phyloP scores from a whole-genome alignment of 2,329 filamentous ascomycete genomes.

The Fusarium tuaranense region DNA sequence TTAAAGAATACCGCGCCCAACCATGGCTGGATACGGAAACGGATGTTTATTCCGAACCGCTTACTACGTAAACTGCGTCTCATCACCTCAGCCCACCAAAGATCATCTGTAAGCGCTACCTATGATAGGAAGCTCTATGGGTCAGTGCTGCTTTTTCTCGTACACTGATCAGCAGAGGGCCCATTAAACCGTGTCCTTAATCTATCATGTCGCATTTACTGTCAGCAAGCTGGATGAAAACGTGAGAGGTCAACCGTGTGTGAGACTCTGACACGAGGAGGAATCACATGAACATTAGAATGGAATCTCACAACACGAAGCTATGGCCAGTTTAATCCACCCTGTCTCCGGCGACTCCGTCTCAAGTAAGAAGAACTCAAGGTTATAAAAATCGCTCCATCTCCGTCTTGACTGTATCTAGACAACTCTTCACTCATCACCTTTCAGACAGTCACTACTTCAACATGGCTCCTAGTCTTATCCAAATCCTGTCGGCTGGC shows the following conservation, averaged over 20 bases:
- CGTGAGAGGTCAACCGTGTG: background rate
- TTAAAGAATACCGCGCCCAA: slow-evolving; percentile 10
- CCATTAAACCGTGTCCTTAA: background rate
- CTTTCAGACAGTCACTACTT: background rate
- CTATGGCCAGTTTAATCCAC: background rate
- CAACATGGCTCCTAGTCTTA: background rate
- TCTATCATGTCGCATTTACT: background rate
- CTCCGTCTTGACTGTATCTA: background rate
- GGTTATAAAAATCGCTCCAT: background rate
- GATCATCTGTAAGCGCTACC: background rate
- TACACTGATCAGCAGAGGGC: background rate
- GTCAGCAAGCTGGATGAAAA: background rate
- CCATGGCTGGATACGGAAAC: slow-evolving; percentile 38
- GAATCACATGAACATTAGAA: background rate
- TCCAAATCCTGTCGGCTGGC: background rate
- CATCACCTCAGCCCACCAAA: background rate
- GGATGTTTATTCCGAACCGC: background rate
- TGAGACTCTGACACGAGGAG: background rate
- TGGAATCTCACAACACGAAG: background rate
- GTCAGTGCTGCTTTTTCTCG: background rate
- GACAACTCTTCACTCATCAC: background rate
- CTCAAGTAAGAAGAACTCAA: background rate
- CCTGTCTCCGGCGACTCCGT: background rate
- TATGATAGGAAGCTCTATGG: background rate
- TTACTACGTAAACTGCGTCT: background rate